These are phyloP conservation scores for Ulmus americana DNA, from an alignment of 331 rosid genomes.

Conservation along the genomic window DNA sequence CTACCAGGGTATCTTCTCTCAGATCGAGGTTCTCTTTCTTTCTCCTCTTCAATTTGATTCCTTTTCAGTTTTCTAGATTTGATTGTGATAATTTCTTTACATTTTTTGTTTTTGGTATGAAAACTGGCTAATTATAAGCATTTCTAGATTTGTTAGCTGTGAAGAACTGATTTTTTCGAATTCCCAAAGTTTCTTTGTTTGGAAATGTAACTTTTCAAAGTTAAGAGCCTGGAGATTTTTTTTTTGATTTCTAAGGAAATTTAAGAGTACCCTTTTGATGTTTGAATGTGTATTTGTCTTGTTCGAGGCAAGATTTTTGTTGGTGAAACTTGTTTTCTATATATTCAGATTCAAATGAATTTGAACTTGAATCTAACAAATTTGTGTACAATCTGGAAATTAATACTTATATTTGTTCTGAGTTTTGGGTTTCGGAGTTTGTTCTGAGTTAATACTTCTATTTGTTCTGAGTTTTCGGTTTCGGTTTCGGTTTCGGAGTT, in stretches of 20 bases:
- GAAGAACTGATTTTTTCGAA: neutral
- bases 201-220: neutral
- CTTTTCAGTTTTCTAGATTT: too few species aligned
- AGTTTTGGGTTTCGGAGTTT: neutral
- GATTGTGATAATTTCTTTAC: neutral
- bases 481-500: neutral
- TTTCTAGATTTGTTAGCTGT: too few species aligned
- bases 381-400: too few species aligned
- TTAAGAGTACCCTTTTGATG: neutral
- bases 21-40: conserved; percentile 74
- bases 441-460: neutral
- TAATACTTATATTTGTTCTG: neutral
- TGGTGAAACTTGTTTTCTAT: neutral
- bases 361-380: too few species aligned
- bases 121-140: too few species aligned
- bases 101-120: neutral
- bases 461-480: neutral
- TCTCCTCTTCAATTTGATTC: neutral
- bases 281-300: neutral
- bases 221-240: too few species aligned
- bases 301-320: neutral
- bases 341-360: neutral
- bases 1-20: conserved; percentile 69
- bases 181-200: neutral
- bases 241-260: neutral